Evolutionary conservation across 768 basidiomycete species (phyloP).

Genomic region (Suillus subalutaceus): DNA sequence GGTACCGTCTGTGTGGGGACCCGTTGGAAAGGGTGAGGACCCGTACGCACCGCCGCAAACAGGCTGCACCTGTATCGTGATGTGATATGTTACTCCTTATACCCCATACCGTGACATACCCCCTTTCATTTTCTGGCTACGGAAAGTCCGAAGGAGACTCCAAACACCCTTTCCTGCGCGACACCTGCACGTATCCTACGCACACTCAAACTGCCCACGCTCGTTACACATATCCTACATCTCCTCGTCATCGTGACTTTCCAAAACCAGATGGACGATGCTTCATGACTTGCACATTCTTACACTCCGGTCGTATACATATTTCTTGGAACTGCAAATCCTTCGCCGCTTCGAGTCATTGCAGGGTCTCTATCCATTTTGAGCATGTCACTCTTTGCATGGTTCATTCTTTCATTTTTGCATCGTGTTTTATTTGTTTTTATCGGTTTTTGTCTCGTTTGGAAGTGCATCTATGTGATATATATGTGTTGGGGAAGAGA

Average conservation of each 20-base stretch:
- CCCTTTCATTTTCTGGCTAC: conserved; percentile 15
- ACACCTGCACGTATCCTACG: conserved; percentile 19
- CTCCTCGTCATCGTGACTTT: conserved; percentile 17
- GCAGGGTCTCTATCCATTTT: background rate
- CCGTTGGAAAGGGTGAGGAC: conserved; percentile 86
- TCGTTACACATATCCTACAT: conserved; percentile 34
- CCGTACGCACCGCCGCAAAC: conserved; percentile 86
- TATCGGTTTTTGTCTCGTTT: conserved; percentile 27
- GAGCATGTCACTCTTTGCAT: conserved; percentile 10
- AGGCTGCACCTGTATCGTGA: conserved; percentile 72
- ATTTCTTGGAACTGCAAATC: conserved; percentile 11
- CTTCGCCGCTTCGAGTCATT: background rate
- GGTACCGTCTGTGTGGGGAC: conserved; percentile 96
- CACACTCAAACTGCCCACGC: conserved; percentile 27
- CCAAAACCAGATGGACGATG: conserved; percentile 31
- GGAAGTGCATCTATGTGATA: conserved; percentile 30
- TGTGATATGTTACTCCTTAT: conserved; percentile 50
- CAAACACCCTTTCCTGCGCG: conserved; percentile 3
- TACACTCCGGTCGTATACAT: conserved; percentile 24
- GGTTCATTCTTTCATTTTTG: conserved; percentile 11
- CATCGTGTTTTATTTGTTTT: conserved; percentile 38
- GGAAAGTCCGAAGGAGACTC: conserved; percentile 5
- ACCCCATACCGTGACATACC: conserved; percentile 38
- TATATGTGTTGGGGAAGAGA: conserved; percentile 32
- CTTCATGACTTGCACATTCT: conserved; percentile 20